phyloP scores from a whole-genome alignment of 345 rosid genomes.

The Carallia brachiata region DNA sequence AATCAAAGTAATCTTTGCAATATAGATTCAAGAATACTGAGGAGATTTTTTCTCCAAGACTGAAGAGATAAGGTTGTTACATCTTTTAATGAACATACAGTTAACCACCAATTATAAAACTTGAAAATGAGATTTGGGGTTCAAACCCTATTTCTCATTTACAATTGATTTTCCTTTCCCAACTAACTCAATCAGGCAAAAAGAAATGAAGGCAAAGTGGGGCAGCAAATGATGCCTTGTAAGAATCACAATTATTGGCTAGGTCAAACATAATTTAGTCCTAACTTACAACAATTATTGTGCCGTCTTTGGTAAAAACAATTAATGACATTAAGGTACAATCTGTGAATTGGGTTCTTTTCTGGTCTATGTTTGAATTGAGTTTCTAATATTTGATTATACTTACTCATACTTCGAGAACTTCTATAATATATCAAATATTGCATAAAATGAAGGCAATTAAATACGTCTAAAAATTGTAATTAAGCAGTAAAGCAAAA shows the following conservation, averaged over 20 bases:
- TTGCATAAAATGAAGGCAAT: too few species aligned
- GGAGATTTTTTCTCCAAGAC: conserved; percentile 15
- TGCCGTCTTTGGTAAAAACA: not conserved
- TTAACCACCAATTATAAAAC: not conserved
- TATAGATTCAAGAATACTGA: conserved; percentile 35
- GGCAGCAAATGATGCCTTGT: not conserved
- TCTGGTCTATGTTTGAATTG: too few species aligned
- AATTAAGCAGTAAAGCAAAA: too few species aligned
- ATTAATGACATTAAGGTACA: not conserved
- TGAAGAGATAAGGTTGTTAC: conserved; percentile 28
- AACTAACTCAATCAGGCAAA: too few species aligned
- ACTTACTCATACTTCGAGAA: too few species aligned
- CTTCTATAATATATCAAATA: too few species aligned
- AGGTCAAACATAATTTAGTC: not conserved
- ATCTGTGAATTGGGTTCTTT: not conserved
- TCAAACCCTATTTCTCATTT: not conserved
- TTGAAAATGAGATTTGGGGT: too few species aligned
- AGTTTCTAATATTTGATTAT: too few species aligned
- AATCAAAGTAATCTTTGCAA: conserved; percentile 30
- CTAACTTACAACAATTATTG: not conserved
- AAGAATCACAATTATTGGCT: not conserved
- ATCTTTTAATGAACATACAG: conserved; percentile 15
- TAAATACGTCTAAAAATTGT: too few species aligned
- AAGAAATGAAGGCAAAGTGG: too few species aligned
- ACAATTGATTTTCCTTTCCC: not conserved